Evolutionary conservation across 1,284 basidiomycete genomes (phyloP), one percentile per base, ranked within the genome.

Genomic region (Cerrena zonata): DNA sequence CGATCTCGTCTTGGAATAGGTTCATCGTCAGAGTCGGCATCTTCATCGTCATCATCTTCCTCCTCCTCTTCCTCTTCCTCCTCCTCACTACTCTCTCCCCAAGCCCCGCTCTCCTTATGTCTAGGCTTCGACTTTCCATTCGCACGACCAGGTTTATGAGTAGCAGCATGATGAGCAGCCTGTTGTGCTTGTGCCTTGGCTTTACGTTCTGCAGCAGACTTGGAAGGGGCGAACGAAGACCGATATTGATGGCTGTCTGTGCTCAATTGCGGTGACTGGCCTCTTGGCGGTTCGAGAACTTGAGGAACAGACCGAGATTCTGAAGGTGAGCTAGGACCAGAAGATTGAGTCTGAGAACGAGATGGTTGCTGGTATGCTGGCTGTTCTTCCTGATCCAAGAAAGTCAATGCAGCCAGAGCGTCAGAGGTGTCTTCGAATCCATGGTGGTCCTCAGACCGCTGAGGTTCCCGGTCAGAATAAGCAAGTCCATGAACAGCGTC

Each of bases 151-250:
- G 89, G 89, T 54, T 78, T 77, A 53, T 83, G 79, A 45, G 76
- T 79, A 19, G 86, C 89, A 25, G 83, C 86, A 36, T 89, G 78
- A 43, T 84, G 78, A 1, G 86, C 86, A 39, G 84, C 86, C 60
- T 90, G 84, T 59, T 91, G 86, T 19, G 87, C 89, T 61, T 92
- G 84, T 12, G 78, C 76, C 65, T 86, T 89, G 11, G 88, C 86
- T 60, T 90, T 89, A 47, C 92, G 78, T 62, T 94, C 84, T 21
- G 81, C 80, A 21, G 89, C 91, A 56, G 85, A 80, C 61, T 79
- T 86, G 13, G 88, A 89, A 0, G 85, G 86, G 0, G 90, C 87
- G 61, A 94, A 94, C 2, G 91, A 92, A 1, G 90, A 92, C 44
- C 79, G 79, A 63, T 76, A 51, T 49, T 59, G 54, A 12, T 47